Percentiles rank a stretch among this genome's conserved stretches.
Conservation (phyloP, 352 stramenopile species). For the Pythium phragmiticola region DNA sequence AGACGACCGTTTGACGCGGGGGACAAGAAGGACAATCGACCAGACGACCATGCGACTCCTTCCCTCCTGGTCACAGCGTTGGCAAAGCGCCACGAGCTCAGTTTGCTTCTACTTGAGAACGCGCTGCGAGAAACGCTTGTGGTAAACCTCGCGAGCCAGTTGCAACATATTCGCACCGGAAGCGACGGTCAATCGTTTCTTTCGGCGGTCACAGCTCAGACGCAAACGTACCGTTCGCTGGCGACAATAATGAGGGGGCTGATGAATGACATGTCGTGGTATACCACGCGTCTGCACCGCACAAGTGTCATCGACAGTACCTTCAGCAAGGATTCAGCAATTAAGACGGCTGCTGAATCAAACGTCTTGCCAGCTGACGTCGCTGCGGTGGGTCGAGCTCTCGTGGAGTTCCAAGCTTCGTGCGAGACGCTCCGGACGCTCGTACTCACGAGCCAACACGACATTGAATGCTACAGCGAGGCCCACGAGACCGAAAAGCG, state of each 20-base stretch:
- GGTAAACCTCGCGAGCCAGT: slow-evolving; percentile 5
- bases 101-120: slow-evolving; percentile 37
- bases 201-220: neutral
- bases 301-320: neutral
- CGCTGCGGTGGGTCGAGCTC: neutral
- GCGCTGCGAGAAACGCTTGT: slow-evolving; percentile 16
- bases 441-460: slow-evolving; percentile 41
- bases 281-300: neutral
- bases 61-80: slow-evolving; percentile 62
- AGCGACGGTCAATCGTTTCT: neutral
- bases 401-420: slow-evolving; percentile 32
- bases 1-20: neutral
- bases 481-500: neutral
- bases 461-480: slow-evolving; percentile 17
- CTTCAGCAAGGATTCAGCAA: neutral
- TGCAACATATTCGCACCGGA: neutral
- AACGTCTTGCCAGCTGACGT: slow-evolving; percentile 7
- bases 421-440: slow-evolving; percentile 59
- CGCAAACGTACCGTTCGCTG: neutral
- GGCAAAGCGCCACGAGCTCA: slow-evolving; percentile 42
- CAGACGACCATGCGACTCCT: slow-evolving; percentile 25
- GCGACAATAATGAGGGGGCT: neutral
- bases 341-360: neutral
- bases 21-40: neutral
- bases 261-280: neutral